Conservation (phyloP, 1,284 basidiomycete species). For the Sphagnurus paluster region DNA sequence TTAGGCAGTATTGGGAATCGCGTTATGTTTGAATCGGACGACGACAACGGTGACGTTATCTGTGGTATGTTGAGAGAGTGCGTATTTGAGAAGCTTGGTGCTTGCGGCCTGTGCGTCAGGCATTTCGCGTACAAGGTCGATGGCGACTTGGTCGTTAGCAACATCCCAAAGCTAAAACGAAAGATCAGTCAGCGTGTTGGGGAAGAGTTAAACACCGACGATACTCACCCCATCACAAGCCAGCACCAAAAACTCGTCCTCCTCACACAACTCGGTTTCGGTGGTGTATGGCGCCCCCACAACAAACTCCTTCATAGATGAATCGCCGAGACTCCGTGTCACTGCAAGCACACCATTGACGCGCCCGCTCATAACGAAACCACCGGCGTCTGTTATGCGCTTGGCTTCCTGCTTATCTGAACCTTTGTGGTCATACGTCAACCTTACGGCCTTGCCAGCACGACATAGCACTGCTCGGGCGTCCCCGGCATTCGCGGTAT, state of each 20-base stretch:
- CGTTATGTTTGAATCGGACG: constrained; percentile 68
- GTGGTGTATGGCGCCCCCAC: constrained; percentile 98
- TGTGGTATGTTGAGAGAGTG: constrained; percentile 84
- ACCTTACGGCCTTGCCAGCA: constrained; percentile 84
- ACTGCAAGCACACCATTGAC: constrained; percentile 98
- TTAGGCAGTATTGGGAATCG: constrained; percentile 21
- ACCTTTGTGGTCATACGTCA: constrained; percentile 99
- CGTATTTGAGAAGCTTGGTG: constrained; percentile 79
- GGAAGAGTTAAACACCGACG: constrained; percentile 1
- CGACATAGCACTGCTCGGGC: constrained; percentile 89
- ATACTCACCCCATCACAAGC: constrained; percentile 94
- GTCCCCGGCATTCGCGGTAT: constrained; percentile 96
- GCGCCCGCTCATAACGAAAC: constrained; percentile 97
- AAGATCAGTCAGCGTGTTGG: constrained; percentile 16
- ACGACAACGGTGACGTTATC: constrained; percentile 89
- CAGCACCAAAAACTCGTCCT: constrained; percentile 94
- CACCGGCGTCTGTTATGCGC: constrained; percentile 95
- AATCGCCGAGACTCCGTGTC: constrained; percentile 94
- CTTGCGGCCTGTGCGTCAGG: constrained; percentile 86
- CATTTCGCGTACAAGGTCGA: constrained; percentile 79
- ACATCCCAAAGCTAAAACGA: constrained; percentile 93
- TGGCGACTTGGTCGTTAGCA: constrained; percentile 87
- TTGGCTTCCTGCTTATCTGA: constrained; percentile 97
- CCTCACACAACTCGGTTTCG: constrained; percentile 86
- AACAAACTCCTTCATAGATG: constrained; percentile 99